Conservation (phyloP, 768 basidiomycete genomes). For the Cyclocybe cylindracea region DNA sequence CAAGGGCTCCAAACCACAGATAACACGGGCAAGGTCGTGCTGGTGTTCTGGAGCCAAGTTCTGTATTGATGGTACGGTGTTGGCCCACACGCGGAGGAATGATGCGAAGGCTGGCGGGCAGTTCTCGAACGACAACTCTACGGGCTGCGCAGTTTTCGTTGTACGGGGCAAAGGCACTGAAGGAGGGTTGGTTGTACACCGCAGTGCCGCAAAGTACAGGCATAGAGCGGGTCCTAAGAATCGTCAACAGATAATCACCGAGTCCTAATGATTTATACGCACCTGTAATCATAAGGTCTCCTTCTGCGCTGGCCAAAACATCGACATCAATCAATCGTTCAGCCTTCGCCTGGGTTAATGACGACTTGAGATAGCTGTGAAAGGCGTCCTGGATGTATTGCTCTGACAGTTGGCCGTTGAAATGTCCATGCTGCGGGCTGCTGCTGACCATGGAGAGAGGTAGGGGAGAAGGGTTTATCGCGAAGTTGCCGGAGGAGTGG, state of each 20-base stretch:
- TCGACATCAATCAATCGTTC: slow-evolving; percentile 75
- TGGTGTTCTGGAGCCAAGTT: slow-evolving; percentile 60
- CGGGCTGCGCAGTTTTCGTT: slow-evolving; percentile 45
- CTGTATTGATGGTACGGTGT: slow-evolving; percentile 66
- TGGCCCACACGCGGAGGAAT: slow-evolving; percentile 76
- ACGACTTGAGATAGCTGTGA: slow-evolving; percentile 80
- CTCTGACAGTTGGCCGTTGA: slow-evolving; percentile 47
- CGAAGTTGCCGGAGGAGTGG: too few species aligned
- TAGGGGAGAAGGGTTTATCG: too few species aligned
- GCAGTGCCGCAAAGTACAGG: slow-evolving; percentile 81
- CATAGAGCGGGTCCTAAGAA: slow-evolving; percentile 75
- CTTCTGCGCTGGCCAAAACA: slow-evolving; percentile 74
- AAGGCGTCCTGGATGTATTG: slow-evolving; percentile 74
- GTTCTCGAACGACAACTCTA: slow-evolving; percentile 63
- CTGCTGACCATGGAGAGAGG: too few species aligned
- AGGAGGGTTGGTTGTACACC: slow-evolving; percentile 74
- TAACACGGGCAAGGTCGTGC: slow-evolving; percentile 81
- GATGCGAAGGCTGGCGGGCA: slow-evolving; percentile 69
- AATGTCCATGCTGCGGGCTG: too few species aligned
- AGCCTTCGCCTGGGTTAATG: slow-evolving; percentile 74
- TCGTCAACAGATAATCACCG: background rate
- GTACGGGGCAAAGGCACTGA: slow-evolving; percentile 76
- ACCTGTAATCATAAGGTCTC: slow-evolving; percentile 88
- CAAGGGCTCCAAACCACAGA: slow-evolving; percentile 64
- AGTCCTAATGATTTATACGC: background rate